A percentile compares a stretch with the other conserved stretches of the same genome.
phyloP scores from a whole-genome alignment of 179 eudicot species.

The Amaranthus tricolor region DNA sequence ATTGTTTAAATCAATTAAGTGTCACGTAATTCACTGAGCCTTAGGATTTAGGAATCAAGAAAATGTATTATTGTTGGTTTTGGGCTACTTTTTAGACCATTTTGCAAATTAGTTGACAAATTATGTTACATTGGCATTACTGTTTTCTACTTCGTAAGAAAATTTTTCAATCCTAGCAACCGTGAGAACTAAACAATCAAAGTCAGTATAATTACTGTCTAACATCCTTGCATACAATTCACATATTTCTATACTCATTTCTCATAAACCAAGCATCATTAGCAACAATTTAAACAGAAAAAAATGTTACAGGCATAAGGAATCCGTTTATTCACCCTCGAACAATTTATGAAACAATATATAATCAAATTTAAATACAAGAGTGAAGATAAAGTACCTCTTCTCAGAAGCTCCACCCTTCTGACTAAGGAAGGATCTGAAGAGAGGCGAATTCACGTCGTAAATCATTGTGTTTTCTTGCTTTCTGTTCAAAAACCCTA shows the following conservation, averaged over 20 bases:
- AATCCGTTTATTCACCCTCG: not conserved
- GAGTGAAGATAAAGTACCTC: conserved; percentile 33
- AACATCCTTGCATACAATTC: not conserved
- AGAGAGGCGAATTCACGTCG: conserved; percentile 70
- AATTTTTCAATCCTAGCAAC: too few species aligned
- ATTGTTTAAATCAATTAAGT: too few species aligned
- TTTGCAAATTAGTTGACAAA: too few species aligned
- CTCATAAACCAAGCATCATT: not conserved
- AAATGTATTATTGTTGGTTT: too few species aligned
- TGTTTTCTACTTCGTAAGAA: too few species aligned
- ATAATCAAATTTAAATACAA: not conserved
- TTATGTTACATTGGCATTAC: too few species aligned
- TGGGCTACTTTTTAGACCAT: too few species aligned
- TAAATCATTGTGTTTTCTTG: conserved; percentile 54
- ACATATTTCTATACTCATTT: not conserved
- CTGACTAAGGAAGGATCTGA: conserved; percentile 64
- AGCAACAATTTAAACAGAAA: not conserved
- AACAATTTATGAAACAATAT: not conserved
- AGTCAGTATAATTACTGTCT: too few species aligned
- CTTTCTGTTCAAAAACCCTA: conserved; percentile 9
- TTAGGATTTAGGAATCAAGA: too few species aligned
- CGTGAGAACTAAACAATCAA: too few species aligned
- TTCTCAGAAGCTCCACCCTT: conserved; percentile 77
- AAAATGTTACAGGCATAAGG: not conserved
- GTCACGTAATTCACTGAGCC: too few species aligned